phyloP scores from a whole-genome alignment of 345 rosid species.

The Lumnitzera racemosa region DNA sequence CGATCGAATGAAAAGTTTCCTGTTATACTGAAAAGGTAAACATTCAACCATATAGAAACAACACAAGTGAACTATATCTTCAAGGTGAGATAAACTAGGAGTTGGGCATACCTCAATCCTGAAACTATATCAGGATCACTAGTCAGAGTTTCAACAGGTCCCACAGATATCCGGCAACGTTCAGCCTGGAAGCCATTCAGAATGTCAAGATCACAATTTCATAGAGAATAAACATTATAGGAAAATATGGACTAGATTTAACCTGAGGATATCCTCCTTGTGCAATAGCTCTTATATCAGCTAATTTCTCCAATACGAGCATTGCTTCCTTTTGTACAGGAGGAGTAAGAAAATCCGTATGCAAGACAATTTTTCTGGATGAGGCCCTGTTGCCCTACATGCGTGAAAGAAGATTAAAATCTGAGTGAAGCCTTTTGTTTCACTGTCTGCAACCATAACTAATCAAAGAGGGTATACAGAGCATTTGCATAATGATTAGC shows the following conservation, averaged over 20 bases:
- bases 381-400: conserved; percentile 66
- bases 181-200: conserved; percentile 58
- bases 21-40: conserved; percentile 40
- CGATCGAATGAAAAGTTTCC: conserved; percentile 75
- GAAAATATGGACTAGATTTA: conserved; percentile 7
- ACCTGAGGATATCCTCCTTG: conserved; percentile 98
- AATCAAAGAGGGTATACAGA: neutral
- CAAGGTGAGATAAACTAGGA: too few relatives aligned
- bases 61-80: neutral
- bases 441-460: neutral
- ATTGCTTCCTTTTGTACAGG: conserved; percentile 63
- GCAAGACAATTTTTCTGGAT: conserved; percentile 57
- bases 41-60: conserved; percentile 6
- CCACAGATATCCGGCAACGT: conserved; percentile 78
- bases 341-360: conserved; percentile 84
- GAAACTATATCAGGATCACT: conserved; percentile 66
- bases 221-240: neutral
- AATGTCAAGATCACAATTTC: conserved; percentile 5
- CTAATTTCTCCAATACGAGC: conserved; percentile 47
- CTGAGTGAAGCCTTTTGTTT: neutral
- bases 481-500: too few relatives aligned
- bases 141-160: conserved; percentile 55
- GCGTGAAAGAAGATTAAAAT: neutral
- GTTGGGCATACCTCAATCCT: conserved; percentile 46
- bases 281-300: conserved; percentile 56